phyloP scores from a whole-genome alignment of 306 rosid species.

The Acacia melanoxylon region DNA sequence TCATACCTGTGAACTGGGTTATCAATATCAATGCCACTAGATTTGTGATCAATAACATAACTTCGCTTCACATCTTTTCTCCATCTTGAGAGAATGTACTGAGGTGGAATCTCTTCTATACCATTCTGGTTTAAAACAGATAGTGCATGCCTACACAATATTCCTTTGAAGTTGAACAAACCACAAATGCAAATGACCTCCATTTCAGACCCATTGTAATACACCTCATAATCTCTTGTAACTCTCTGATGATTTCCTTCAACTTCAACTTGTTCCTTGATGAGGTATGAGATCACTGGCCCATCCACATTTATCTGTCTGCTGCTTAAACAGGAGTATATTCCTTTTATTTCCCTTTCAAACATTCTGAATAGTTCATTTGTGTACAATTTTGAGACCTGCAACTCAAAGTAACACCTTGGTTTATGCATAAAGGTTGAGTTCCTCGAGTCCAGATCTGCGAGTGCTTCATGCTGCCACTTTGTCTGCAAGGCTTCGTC shows the following conservation, averaged over 20 bases:
- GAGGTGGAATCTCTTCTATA: conserved; percentile 63
- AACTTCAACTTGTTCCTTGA: conserved; percentile 54
- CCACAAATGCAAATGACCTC: conserved; percentile 72
- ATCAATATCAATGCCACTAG: conserved; percentile 45
- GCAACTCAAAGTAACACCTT: conserved; percentile 58
- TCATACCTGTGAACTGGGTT: conserved; percentile 69
- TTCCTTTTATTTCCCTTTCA: conserved; percentile 60
- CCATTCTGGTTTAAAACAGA: conserved; percentile 61
- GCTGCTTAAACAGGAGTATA: conserved; percentile 59
- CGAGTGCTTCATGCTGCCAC: conserved; percentile 56
- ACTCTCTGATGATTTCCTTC: conserved; percentile 50
- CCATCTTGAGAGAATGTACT: conserved; percentile 64
- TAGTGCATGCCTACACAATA: conserved; percentile 69
- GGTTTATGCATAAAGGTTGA: conserved; percentile 44
- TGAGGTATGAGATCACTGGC: conserved; percentile 50
- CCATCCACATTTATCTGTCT: conserved; percentile 56
- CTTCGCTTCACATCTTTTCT: conserved; percentile 62
- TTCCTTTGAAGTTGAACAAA: conserved; percentile 65
- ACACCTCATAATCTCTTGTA: conserved; percentile 58
- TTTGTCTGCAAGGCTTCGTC: conserved; percentile 53
- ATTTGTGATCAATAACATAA: conserved; percentile 46
- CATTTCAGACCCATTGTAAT: conserved; percentile 59
- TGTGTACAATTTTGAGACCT: conserved; percentile 61
- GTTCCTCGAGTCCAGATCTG: conserved; percentile 63
- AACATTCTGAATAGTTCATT: conserved; percentile 51